Evolutionary conservation across 1,284 basidiomycete genomes (phyloP).

Genomic region (Erythrobasidium hasegawianum): DNA sequence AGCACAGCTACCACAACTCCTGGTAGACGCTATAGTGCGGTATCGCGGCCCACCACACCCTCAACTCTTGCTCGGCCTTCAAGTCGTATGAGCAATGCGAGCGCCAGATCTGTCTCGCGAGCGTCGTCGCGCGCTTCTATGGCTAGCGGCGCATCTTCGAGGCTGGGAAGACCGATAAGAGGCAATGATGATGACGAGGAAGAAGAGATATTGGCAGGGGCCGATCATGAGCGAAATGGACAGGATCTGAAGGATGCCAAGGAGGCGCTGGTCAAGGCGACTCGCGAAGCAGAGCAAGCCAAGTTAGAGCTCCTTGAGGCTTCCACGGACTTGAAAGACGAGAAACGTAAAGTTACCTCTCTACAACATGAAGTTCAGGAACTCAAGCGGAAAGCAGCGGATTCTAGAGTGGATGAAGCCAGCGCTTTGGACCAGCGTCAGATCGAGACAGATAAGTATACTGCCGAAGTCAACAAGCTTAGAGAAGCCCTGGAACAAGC

Average conservation of each 20-base stretch:
- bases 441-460: conserved; percentile 50
- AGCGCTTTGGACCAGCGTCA: conserved; percentile 46
- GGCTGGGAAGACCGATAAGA: conserved; percentile 36
- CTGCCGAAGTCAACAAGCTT: conserved; percentile 44
- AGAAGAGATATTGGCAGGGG: conserved; percentile 44
- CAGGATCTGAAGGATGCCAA: conserved; percentile 54
- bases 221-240: conserved; percentile 46
- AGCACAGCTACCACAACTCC: conserved; percentile 3
- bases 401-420: conserved; percentile 42
- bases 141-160: conserved; percentile 41
- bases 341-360: conserved; percentile 50
- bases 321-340: conserved; percentile 19
- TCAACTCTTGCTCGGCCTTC: conserved; percentile 20
- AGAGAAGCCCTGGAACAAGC: conserved; percentile 28
- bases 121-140: conserved; percentile 34
- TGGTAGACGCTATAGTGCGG: conserved; percentile 9
- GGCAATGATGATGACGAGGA: conserved; percentile 47
- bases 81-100: conserved; percentile 14
- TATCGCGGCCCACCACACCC: conserved; percentile 19
- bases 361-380: conserved; percentile 57
- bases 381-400: conserved; percentile 52
- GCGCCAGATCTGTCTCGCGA: conserved; percentile 21
- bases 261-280: conserved; percentile 51
- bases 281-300: conserved; percentile 56
- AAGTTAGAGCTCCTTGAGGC: conserved; percentile 31